These are phyloP conservation scores for Petunia secreta DNA, from an alignment of 257 asterid genomes.

Conservation along the genomic window DNA sequence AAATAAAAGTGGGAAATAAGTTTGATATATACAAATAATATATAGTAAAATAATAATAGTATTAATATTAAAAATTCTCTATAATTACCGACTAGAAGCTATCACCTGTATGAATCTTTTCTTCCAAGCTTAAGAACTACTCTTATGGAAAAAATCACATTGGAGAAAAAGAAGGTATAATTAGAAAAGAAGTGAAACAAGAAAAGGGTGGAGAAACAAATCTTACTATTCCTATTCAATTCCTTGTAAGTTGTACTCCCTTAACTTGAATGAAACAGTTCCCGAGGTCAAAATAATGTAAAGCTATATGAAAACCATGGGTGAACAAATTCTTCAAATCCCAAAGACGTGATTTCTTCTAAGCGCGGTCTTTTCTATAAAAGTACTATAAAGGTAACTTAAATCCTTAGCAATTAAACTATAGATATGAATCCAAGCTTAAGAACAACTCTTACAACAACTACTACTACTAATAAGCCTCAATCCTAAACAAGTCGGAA, in stretches of 20 bases:
- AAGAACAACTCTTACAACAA: not conserved
- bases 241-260: not conserved
- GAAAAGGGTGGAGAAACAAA: not conserved
- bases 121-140: no score
- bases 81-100: no score
- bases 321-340: not conserved
- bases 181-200: not conserved
- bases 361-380: no score
- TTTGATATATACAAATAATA: no score
- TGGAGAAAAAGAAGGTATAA: not conserved
- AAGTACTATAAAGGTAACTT: no score
- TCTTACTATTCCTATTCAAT: not conserved
- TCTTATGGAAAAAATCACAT: not conserved
- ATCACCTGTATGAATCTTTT: no score
- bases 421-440: not conserved
- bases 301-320: not conserved
- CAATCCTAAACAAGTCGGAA: no score
- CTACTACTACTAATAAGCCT: no score
- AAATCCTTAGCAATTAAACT: not conserved
- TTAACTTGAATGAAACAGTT: conserved; percentile 1
- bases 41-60: no score
- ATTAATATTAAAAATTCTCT: no score
- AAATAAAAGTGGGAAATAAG: no score
- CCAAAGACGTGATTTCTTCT: not conserved
- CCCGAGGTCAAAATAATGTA: not conserved